Base-by-base conservation (phyloP, 2,329 filamentous ascomycete genomes). In the Pseudophaeomoniella oleicola region DNA sequence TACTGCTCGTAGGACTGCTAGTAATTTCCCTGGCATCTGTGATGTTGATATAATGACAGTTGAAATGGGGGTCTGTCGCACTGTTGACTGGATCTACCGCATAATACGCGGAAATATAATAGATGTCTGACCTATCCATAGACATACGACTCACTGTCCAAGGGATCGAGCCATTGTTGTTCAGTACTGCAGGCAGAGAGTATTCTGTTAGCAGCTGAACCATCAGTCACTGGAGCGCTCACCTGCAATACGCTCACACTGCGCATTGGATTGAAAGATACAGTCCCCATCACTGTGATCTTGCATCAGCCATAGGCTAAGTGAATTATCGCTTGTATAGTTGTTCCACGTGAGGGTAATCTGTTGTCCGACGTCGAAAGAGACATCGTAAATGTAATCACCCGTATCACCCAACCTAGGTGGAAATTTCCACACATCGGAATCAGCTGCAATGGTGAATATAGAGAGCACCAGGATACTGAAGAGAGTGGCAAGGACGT, bases 401-500 rank as follows among this genome's bases (percentile, higher is more conserved):
- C 32, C 32, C 12, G 18, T 18, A 6, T 12, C 11, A 18, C 32
- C 32, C 15, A 16, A 34, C 6, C 14, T 19, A 4, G 32, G 32
- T 17, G 32, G 32, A 18, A 17, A 34, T 34, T 13, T 34, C 11
- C 15, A 34, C 6, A 6, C 32, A 34, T 34, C 32, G 11, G 11
- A 5, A 17, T 75, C 22, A n/a, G 22, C 22, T 6, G 22, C 22
- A 6, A 27, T 27, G 22, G n/a, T 27, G 22, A n/a, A 27, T n/a
- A 6, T 9, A 27, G 22, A 27, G n/a, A 27, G 22, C 22, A 6
- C 6, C 9, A 27, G 22, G 9, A 27, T n/a, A n/a, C 22, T n/a
- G 9, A 27, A 6, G n/a, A 27, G 22, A 9, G n/a, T 9, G n/a
- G 22, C n/a, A 27, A 27, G 22, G 9, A 27, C 9, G 22, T 6